Evolutionary conservation across 768 basidiomycete genomes (phyloP), one percentile per base, ranked within the genome.

Genomic region (Candolleomyces aberdarensis): DNA sequence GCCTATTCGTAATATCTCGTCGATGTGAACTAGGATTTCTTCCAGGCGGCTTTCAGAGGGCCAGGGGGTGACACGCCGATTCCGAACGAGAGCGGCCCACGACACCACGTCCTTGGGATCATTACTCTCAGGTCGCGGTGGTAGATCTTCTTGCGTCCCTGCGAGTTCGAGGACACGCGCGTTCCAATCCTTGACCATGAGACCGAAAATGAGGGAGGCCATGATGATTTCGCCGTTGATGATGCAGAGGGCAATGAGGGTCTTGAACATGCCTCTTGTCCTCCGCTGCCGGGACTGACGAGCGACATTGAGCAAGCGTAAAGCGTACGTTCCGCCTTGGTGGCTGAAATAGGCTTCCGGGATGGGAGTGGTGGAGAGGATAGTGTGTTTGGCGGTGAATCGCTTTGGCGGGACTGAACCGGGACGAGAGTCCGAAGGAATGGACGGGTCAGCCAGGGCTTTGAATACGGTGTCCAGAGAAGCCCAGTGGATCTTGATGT

Each of bases 191-290:
- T 87, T 83, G 47, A 90, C 72, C 19, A 90, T 67, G 46, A 84
- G 72, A 1, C 81, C 87, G 59, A 92, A 89, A 5, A 92, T 73
- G 29, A 92, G 72, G 1, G 88, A 86, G 0, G 84, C 91, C n/a
- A 89, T 78, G 44, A 93, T 80, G 53, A 94, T 85, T 68, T 94
- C 92, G 26, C 90, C 89, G 54, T 93, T 90, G 43, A 91, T 69
- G 19, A 94, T 75, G 59, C 87, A 89, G 9, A 86, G 80, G 3
- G 81, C 75, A 63, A 92, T 77, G 53, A 91, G 71, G 1, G 78
- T 76, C 56, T 80, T 79, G 67, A 85, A 90, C 78, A 90, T 84
- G 32, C 76, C 74, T n/a, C 81, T 72, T 1, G 84, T 83, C 48
- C 86, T 81, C 32, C 79, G 75, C 55, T 84, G 83, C 31, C 84